Evolutionary conservation across 129 eudicot genomes (phyloP).

Genomic region (Kitagawia praeruptora): DNA sequence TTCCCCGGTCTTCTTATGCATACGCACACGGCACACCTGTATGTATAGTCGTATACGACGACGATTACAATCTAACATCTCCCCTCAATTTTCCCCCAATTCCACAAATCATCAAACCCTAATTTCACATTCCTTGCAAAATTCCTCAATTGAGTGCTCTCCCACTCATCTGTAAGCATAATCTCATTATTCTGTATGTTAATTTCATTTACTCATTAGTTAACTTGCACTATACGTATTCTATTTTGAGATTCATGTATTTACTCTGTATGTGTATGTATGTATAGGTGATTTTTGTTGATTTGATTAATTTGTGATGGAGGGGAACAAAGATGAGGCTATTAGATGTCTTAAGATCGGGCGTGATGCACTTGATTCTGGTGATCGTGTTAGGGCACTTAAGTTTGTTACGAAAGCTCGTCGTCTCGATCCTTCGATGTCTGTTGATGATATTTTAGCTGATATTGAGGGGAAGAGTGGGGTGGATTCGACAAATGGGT

Average conservation of each 20-base stretch:
- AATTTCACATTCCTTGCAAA: no score
- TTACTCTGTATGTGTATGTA: neutral
- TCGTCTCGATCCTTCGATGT: slow-evolving; percentile 55
- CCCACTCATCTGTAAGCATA: slow-evolving; percentile 3
- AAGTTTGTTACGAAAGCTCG: slow-evolving; percentile 62
- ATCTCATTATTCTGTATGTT: neutral
- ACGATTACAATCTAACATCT: neutral
- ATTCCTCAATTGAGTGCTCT: neutral
- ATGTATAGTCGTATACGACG: neutral
- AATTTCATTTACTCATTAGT: neutral
- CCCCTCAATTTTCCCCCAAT: neutral
- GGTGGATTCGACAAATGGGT: slow-evolving; percentile 14
- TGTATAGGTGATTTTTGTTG: neutral
- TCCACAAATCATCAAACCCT: neutral
- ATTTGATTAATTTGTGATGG: slow-evolving; percentile 30
- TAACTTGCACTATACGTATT: neutral
- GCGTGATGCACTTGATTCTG: slow-evolving; percentile 41
- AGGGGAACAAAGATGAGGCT: slow-evolving; percentile 83
- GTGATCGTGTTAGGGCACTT: slow-evolving; percentile 51
- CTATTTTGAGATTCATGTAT: neutral
- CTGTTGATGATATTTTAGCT: slow-evolving; percentile 38
- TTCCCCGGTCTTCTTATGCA: neutral
- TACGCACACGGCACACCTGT: neutral
- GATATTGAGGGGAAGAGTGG: slow-evolving; percentile 18
- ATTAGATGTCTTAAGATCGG: slow-evolving; percentile 65